Evolutionary conservation across 148 eudicot genomes (phyloP).

Genomic region (Camellia granthamiana): DNA sequence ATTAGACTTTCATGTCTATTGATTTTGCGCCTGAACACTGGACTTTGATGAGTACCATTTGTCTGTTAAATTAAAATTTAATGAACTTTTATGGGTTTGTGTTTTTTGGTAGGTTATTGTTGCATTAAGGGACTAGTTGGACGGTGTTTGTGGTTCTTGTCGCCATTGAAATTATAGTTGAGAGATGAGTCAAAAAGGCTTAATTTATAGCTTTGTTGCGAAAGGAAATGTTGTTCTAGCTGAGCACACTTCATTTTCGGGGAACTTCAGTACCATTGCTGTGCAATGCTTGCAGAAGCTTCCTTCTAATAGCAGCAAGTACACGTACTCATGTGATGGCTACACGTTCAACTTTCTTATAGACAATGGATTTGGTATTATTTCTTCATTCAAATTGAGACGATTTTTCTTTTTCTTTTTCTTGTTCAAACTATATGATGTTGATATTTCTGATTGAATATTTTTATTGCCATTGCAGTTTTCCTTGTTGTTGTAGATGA

Average conservation of each 20-base stretch:
- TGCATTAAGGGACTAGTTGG: not conserved
- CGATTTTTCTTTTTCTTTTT: not conserved
- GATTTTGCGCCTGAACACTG: not conserved
- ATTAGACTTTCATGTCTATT: not conserved
- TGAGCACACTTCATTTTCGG: constrained; percentile 95
- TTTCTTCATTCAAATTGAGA: not conserved
- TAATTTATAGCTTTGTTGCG: constrained; percentile 95
- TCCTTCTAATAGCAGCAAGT: constrained; percentile 86
- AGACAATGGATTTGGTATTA: constrained; percentile 85
- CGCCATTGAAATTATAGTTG: not conserved
- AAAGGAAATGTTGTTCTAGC: constrained; percentile 92
- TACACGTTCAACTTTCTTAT: constrained; percentile 93
- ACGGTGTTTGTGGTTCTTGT: not conserved
- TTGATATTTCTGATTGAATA: not conserved
- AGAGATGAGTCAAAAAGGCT: constrained; percentile 77
- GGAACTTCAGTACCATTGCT: constrained; percentile 96
- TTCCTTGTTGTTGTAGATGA: constrained; percentile 97
- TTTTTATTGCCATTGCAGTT: constrained; percentile 39
- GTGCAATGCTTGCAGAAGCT: constrained; percentile 95
- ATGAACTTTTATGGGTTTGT: not conserved
- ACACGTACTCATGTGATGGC: constrained; percentile 96
- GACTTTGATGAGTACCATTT: not conserved
- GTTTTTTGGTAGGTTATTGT: constrained; percentile 3
- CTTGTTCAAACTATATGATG: not conserved
- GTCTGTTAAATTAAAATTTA: not conserved